phyloP scores from a whole-genome alignment of 169 alveolate species.

The Plasmodium knowlesi region DNA sequence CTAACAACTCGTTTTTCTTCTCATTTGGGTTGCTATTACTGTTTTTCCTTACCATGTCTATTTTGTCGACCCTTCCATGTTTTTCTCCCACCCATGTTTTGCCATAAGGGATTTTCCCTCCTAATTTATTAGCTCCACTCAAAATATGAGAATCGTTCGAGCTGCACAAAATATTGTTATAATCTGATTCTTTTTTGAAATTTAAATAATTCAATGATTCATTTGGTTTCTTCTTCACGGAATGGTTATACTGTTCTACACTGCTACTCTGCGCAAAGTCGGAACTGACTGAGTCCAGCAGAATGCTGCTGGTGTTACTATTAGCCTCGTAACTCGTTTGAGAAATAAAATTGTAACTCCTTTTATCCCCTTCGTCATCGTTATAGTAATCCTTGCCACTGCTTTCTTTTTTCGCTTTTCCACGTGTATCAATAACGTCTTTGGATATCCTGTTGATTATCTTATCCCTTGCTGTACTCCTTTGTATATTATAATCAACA shows the following conservation, averaged over 20 bases:
- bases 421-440: neutral
- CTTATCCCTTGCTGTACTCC: neutral
- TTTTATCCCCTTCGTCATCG: slow-evolving; percentile 7
- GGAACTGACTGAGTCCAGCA: slow-evolving; percentile 48
- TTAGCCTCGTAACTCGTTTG: slow-evolving; percentile 75
- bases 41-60: neutral
- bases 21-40: neutral
- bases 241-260: slow-evolving; percentile 24
- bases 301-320: slow-evolving; percentile 49
- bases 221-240: neutral
- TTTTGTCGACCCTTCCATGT: neutral
- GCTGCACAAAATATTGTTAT: slow-evolving; percentile 5
- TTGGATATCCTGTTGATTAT: neutral
- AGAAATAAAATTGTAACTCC: slow-evolving; percentile 51
- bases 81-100: neutral
- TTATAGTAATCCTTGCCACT: neutral
- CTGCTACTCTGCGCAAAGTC: slow-evolving; percentile 38
- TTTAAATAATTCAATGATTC: neutral
- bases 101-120: neutral
- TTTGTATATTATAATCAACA: neutral
- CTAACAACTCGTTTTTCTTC: neutral
- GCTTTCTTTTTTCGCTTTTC: neutral
- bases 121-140: neutral
- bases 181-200: neutral
- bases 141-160: slow-evolving; percentile 29